phyloP scores from a whole-genome alignment of 306 rosid genomes.

The cucumber (Cucumis sativus) region Cucumber_9930_V3 NC_026660.2:28085501-28086000 shows the following conservation, averaged over 20 bases:
- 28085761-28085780: slow-evolving; percentile 67
- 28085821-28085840: background rate
- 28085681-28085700: background rate
- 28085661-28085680: background rate
- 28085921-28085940: slow-evolving; percentile 87
- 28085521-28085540: slow-evolving; percentile 95
- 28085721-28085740: slow-evolving; percentile 90
- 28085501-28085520: slow-evolving; percentile 14
- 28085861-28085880: background rate
- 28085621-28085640: background rate
- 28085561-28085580: slow-evolving; percentile 42
- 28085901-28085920: slow-evolving; percentile 39
- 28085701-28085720: slow-evolving; percentile 80
- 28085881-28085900: background rate
- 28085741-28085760: slow-evolving; percentile 94
- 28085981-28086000: slow-evolving; percentile 17
- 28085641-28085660: background rate
- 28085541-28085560: slow-evolving; percentile 51
- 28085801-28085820: background rate
- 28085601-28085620: slow-evolving; percentile 63
- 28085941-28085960: slow-evolving; percentile 66
- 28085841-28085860: background rate
- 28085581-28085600: slow-evolving; percentile 64
- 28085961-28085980: slow-evolving; percentile 69
- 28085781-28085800: slow-evolving; percentile 6